A percentile compares a stretch with the other conserved stretches of the same genome.
These are phyloP conservation scores for Lomentospora prolificans DNA, from an alignment of 2,329 filamentous ascomycete species.

Conservation along the genomic window DNA sequence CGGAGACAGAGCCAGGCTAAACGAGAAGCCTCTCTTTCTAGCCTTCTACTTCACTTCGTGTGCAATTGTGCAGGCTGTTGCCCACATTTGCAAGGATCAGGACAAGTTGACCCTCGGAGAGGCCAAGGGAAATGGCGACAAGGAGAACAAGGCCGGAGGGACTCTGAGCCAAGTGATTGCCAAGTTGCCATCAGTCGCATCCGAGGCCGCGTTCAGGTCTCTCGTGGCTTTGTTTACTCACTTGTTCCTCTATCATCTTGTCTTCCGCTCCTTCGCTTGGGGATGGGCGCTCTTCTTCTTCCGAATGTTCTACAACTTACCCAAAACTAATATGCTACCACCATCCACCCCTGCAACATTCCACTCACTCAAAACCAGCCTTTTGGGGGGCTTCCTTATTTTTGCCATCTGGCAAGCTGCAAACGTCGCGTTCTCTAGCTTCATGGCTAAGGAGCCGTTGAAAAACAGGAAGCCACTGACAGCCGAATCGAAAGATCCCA, in stretches of 20 bases:
- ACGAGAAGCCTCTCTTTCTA: conserved; percentile 78
- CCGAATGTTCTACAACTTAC: conserved; percentile 65
- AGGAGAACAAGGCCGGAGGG: conserved; percentile 10
- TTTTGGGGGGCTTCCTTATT: conserved; percentile 56
- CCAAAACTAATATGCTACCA: conserved; percentile 57
- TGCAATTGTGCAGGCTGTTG: conserved; percentile 56
- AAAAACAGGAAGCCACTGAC: conserved; percentile 82
- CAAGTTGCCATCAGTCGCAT: conserved; percentile 29
- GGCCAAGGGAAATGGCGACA: conserved; percentile 11
- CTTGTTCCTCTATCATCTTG: conserved; percentile 48
- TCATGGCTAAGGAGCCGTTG: conserved; percentile 69
- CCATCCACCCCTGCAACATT: conserved; percentile 46
- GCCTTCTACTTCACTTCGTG: conserved; percentile 60
- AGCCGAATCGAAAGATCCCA: conserved; percentile 78
- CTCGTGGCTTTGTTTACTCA: conserved; percentile 32
- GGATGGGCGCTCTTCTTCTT: conserved; percentile 59
- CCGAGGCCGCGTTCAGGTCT: conserved; percentile 28
- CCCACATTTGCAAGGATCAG: conserved; percentile 64
- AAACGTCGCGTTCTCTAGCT: conserved; percentile 70
- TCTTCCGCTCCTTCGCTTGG: conserved; percentile 58
- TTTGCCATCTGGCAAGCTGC: conserved; percentile 65
- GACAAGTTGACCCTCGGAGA: conserved; percentile 48
- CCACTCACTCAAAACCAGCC: conserved; percentile 44
- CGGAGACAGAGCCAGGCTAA: conserved; percentile 65
- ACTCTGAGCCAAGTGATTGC: conserved; percentile 25